Base-by-base conservation (phyloP, 306 rosid species). In the Cicer yamashitae region DNA sequence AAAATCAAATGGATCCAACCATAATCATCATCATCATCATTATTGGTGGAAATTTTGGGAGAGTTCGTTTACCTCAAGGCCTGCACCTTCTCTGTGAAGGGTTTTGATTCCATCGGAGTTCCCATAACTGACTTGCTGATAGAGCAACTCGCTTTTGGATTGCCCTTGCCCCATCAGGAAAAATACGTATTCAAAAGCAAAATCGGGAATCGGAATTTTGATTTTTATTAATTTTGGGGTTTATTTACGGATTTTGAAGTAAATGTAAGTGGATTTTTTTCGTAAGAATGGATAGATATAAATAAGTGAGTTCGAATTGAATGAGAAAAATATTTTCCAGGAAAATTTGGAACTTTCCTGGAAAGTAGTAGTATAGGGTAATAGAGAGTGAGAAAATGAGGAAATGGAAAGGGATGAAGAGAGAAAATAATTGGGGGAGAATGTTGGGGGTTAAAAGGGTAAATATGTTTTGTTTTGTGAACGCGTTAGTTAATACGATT, bases 71-170 rank as follows among this genome's bases (percentile, higher is more conserved):
- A 96, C 99, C 97, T 96, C 99, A 12, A 96, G 94, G 57, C 91
- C 71, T 51, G 98, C 98, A 22, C 99, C 99, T 22, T 96, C 88
- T 64, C 96, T 71, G 71, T 66, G 75, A 74, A 96, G 97, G 76
- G 87, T 10, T 82, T 92, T 92, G 88, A 96, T 90, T 57, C 90
- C 96, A 14, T 89, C 98, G 69, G 13, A 7, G 87, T 87, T 87
- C 9, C 91, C 97, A 80, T 87, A 88, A 88, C 88, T 76, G 45
- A 92, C 96, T 75, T 96, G 97, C 88, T 87, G 96, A 71, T 89
- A 87, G 52, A 96, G 89, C 72, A 86, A 82, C 78, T 89, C 97
- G 69, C 80, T 87, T 78, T 90, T 96, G 71, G 99, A 92, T 86
- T 86, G 96, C 44, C 79, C 85, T 52, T 87, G 99, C 80, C 99